Evolutionary conservation across 2,329 filamentous ascomycete species (phyloP).

Genomic region (Stenocarpella maydis): DNA sequence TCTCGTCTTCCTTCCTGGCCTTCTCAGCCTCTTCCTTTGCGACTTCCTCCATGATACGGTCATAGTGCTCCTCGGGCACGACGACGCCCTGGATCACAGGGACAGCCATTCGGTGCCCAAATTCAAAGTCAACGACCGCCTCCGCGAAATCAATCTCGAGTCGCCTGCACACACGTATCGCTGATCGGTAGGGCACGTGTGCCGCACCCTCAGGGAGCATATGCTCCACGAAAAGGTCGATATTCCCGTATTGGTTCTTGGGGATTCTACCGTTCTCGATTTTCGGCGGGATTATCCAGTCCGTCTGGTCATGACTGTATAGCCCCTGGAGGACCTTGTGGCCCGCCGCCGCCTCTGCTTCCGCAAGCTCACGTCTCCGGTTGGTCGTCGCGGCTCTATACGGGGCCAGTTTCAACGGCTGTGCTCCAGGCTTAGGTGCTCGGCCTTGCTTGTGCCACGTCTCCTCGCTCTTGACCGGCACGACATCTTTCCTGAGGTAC

Average conservation of each 20-base stretch:
- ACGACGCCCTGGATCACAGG: conserved; percentile 92
- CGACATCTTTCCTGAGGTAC: conserved; percentile 79
- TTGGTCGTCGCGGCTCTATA: conserved; percentile 91
- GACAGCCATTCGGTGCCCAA: conserved; percentile 92
- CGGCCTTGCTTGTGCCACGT: conserved; percentile 98
- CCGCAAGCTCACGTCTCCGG: conserved; percentile 87
- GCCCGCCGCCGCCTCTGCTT: conserved; percentile 80
- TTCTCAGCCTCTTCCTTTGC: conserved; percentile 79
- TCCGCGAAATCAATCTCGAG: conserved; percentile 90
- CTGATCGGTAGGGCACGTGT: conserved; percentile 82
- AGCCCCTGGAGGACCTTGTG: conserved; percentile 87
- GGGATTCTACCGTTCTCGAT: conserved; percentile 88
- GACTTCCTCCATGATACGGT: conserved; percentile 79
- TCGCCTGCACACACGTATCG: conserved; percentile 81
- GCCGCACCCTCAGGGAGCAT: conserved; percentile 87
- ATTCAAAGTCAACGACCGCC: conserved; percentile 95
- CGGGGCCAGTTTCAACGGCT: conserved; percentile 85
- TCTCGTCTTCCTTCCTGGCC: conserved; percentile 81
- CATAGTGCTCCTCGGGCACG: conserved; percentile 81
- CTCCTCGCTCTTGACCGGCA: conserved; percentile 88
- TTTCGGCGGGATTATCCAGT: conserved; percentile 92
- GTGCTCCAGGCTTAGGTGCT: conserved; percentile 72
- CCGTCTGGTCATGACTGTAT: conserved; percentile 85
- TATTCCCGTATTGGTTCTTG: conserved; percentile 95
- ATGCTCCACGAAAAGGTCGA: conserved; percentile 91